Evolutionary conservation across 169 alveolate genomes (phyloP).

Genomic region (Plasmodium vivax): DNA sequence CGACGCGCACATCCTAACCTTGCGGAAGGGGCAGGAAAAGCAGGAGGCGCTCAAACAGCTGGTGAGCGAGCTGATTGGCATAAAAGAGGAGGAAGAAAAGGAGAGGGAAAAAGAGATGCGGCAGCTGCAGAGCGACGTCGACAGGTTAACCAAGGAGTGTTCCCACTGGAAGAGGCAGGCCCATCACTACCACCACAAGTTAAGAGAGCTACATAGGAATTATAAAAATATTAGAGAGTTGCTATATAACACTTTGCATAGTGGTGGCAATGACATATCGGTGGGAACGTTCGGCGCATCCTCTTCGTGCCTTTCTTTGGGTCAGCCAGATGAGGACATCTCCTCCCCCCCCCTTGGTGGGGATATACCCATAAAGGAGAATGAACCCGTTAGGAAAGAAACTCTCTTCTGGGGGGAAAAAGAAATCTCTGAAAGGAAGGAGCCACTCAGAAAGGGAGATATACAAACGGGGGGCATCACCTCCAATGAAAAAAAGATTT

Average conservation of each 20-base stretch:
- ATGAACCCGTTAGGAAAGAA: neutral
- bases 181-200: conserved; percentile 30
- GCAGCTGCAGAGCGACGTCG: conserved; percentile 1
- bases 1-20: neutral
- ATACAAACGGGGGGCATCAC: neutral
- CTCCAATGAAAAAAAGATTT: neutral
- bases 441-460: neutral
- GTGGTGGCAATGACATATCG: neutral
- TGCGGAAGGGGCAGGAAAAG: conserved; percentile 2
- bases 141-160: conserved; percentile 20
- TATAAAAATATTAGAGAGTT: conserved; percentile 29
- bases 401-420: neutral
- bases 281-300: neutral
- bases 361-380: neutral
- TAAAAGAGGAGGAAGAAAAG: conserved; percentile 13
- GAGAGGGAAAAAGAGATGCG: neutral
- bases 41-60: neutral
- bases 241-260: conserved; percentile 30
- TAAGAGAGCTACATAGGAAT: conserved; percentile 26
- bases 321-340: neutral
- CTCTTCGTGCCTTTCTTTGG: neutral
- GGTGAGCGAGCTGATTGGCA: neutral
- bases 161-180: conserved; percentile 48
- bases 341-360: neutral
- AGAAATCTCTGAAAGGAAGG: neutral